Conservation (phyloP, 129 eudicot genomes). For the Lactuca sativa region DNA sequence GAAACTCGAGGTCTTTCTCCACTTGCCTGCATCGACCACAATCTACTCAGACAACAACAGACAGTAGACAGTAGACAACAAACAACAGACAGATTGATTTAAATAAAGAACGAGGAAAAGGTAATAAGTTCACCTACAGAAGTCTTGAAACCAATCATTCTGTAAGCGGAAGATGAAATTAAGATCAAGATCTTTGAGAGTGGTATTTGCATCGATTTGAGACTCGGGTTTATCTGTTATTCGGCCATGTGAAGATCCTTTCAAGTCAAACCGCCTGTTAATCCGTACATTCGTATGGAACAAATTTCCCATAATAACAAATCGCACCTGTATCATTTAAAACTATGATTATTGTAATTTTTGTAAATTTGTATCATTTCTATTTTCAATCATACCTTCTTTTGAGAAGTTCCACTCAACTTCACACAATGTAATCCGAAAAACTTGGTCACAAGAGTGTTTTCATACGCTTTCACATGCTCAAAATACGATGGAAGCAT, state of each 20-base stretch:
- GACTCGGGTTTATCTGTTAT: conserved; percentile 77
- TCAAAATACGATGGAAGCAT: conserved; percentile 91
- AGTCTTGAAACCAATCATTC: conserved; percentile 79
- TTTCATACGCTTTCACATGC: conserved; percentile 69
- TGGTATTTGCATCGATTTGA: conserved; percentile 74
- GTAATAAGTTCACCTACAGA: conserved; percentile 61
- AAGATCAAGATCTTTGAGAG: conserved; percentile 92
- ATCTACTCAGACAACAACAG: conserved; percentile 11
- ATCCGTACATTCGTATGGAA: conserved; percentile 68
- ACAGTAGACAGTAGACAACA: background rate
- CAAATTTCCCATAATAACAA: conserved; percentile 88
- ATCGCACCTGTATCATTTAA: conserved; percentile 62
- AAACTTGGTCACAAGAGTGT: conserved; percentile 77
- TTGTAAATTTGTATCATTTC: background rate
- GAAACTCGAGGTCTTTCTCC: conserved; percentile 70
- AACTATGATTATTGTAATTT: background rate
- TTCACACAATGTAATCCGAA: conserved; percentile 92
- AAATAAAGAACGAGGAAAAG: background rate
- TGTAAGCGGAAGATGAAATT: conserved; percentile 74
- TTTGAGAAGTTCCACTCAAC: conserved; percentile 78
- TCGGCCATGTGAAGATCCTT: conserved; percentile 95
- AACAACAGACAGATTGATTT: background rate
- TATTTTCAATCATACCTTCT: conserved; percentile 48
- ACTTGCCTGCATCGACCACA: conserved; percentile 63
- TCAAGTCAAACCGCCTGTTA: conserved; percentile 83